phyloP scores from a whole-genome alignment of 768 basidiomycete species.

The Cubamyces lactineus region DNA sequence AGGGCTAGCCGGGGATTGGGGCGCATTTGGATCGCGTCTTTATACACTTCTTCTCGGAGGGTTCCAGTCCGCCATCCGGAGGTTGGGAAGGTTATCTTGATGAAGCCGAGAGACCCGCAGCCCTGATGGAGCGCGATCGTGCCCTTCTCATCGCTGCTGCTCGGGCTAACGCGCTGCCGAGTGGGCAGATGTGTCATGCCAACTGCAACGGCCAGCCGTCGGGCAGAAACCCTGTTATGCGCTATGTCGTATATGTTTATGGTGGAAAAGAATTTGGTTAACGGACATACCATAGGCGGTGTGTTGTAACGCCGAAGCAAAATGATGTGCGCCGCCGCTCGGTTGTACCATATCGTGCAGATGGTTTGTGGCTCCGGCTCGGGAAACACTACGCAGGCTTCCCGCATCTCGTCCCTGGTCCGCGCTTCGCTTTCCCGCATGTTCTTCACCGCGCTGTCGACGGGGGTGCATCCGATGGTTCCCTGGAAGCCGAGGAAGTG shows the following conservation, averaged over 20 bases:
- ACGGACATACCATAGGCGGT: not conserved
- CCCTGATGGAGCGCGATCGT: not conserved
- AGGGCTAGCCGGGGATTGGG: not conserved
- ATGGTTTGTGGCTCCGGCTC: too few species aligned
- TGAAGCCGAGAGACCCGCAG: not conserved
- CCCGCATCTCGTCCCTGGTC: too few species aligned
- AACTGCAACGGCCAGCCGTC: not conserved
- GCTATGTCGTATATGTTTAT: too few species aligned
- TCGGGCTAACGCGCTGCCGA: not conserved
- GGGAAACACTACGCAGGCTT: too few species aligned
- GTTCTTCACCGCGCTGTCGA: too few species aligned
- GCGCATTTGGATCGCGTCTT: not conserved
- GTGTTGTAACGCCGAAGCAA: not conserved
- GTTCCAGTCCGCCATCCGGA: not conserved
- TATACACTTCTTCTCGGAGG: not conserved
- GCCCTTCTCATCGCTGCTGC: not conserved
- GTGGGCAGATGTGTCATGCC: slow-evolving; percentile 7
- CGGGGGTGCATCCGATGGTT: too few species aligned
- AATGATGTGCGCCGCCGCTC: too few species aligned
- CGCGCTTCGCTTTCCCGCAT: too few species aligned
- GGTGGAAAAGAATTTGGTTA: not conserved
- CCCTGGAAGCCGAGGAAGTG: not conserved
- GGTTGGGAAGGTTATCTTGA: not conserved
- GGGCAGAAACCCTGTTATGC: too few species aligned
- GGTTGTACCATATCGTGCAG: too few species aligned